A percentile compares a stretch with the other conserved stretches of the same genome.
Conservation (phyloP, 2,329 filamentous ascomycete species). For the Diaporthe vaccinii region DNA sequence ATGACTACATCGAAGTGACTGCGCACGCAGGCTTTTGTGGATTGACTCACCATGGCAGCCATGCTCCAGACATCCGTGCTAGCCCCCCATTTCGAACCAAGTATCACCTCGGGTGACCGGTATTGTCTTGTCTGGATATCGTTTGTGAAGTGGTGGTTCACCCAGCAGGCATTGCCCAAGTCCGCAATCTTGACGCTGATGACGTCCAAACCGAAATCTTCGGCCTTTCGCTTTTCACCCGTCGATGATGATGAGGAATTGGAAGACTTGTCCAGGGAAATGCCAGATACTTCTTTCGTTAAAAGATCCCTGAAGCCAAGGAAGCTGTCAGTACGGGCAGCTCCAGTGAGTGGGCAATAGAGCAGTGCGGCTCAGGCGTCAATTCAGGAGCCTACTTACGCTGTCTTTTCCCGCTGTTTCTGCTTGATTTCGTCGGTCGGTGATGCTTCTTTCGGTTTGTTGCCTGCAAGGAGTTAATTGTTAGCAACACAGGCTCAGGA, state of each 20-base stretch:
- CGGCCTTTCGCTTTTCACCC: conserved; percentile 73
- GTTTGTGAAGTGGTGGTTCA: conserved; percentile 98
- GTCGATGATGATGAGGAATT: conserved; percentile 61
- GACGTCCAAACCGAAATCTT: conserved; percentile 74
- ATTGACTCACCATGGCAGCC: conserved; percentile 88
- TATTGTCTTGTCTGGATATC: conserved; percentile 99
- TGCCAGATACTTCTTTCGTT: conserved; percentile 93
- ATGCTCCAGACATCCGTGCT: conserved; percentile 99
- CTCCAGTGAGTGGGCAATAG: background rate
- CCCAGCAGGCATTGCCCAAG: conserved; percentile 98
- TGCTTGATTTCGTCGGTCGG: conserved; percentile 75
- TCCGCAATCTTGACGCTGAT: conserved; percentile 99
- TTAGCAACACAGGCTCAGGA: conserved; percentile 3
- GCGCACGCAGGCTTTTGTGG: background rate
- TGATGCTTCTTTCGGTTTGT: conserved; percentile 58
- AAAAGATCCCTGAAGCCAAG: conserved; percentile 78
- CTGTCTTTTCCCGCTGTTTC: conserved; percentile 90
- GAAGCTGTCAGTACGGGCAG: conserved; percentile 36
- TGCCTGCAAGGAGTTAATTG: conserved; percentile 45
- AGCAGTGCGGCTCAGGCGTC: background rate
- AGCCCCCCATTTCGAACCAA: conserved; percentile 98
- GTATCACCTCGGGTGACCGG: conserved; percentile 94
- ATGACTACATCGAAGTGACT: background rate
- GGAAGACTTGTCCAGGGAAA: conserved; percentile 85
- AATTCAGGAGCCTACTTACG: conserved; percentile 71